Base-by-base conservation (phyloP, 2,329 filamentous ascomycete species). In the Magnaporthiopsis poae region DNA sequence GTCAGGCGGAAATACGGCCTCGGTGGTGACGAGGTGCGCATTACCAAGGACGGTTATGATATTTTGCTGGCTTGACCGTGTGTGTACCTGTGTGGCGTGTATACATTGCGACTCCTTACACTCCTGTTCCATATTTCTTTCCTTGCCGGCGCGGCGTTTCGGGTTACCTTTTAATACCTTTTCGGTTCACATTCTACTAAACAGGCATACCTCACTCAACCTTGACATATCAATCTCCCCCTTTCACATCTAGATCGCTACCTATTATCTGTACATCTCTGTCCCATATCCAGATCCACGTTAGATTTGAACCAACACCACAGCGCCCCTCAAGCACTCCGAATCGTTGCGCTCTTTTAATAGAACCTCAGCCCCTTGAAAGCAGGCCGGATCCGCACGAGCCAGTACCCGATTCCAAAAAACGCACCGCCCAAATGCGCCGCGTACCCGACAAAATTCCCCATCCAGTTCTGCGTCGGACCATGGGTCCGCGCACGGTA, bases 1-100 rank as follows among this genome's bases (percentile, higher is more conserved):
- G 86, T 92, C 56, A 80, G 90, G 67, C 80, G 89, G 52, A 91
- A 90, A 76, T 92, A 91, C 71, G 88, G 87, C 1, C 80, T 84
- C 67, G 82, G 83, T 1, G 80, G 81, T 25, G 87, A 89, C 64
- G 83, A 83, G 71, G 86, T 87, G 69, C 82, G 81, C 70, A 91
- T 90, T 65, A 84, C 82, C 63, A 85, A 86, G 74, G 88, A 90
- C 69, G 88, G 88, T 1, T 90, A 90, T 71, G 87, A 91, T 71
- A 91, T 92, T 71, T 72, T 91, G 69, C 78, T 92, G 63, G 74
- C 76, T 65, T 82, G 15, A 59, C 9, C 3, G 18, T 18, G 21
- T 56, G 18, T 56, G 18, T 36, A 8, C 12, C 4, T 9, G 35
- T 36, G 35, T 36, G 35, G n/a, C 3, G 11, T 39, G 29, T 39